phyloP scores from a whole-genome alignment of 805 yeast genomes.

The Yarrowia hollandica region DNA sequence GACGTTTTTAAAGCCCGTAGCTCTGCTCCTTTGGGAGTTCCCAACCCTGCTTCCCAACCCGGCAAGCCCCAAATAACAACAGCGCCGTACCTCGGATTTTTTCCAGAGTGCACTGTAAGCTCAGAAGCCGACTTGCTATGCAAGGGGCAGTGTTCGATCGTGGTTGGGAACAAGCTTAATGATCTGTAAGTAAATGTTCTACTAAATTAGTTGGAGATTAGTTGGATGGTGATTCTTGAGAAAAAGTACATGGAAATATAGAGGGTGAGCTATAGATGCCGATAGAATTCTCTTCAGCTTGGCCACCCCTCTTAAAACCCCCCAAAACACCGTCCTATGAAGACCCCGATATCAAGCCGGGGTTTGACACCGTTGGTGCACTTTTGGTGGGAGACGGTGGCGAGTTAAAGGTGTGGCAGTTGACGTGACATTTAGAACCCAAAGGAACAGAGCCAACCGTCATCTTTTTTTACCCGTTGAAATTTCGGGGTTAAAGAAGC shows the following conservation, averaged over 20 bases:
- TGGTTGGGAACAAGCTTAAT: background rate
- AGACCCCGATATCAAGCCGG: too few species aligned
- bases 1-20: too few species aligned
- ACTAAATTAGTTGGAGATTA: background rate
- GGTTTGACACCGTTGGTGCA: too few species aligned
- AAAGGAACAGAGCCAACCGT: background rate
- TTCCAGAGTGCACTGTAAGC: conserved; percentile 21
- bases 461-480: conserved; percentile 1
- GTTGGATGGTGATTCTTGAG: too few species aligned
- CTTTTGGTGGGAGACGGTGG: background rate
- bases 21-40: too few species aligned
- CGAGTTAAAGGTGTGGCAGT: background rate
- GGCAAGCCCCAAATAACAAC: background rate
- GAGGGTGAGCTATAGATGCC: too few species aligned
- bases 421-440: conserved; percentile 3
- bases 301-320: background rate
- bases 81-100: background rate
- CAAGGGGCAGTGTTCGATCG: conserved; percentile 18
- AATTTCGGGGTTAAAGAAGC: conserved; percentile 17
- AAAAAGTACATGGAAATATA: too few species aligned
- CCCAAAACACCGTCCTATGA: too few species aligned
- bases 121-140: conserved; percentile 6
- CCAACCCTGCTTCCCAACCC: background rate
- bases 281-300: too few species aligned
- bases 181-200: background rate